Evolutionary conservation across 202 grass and related monocot species (phyloP).

Genomic region (Panicum virgatum): DNA sequence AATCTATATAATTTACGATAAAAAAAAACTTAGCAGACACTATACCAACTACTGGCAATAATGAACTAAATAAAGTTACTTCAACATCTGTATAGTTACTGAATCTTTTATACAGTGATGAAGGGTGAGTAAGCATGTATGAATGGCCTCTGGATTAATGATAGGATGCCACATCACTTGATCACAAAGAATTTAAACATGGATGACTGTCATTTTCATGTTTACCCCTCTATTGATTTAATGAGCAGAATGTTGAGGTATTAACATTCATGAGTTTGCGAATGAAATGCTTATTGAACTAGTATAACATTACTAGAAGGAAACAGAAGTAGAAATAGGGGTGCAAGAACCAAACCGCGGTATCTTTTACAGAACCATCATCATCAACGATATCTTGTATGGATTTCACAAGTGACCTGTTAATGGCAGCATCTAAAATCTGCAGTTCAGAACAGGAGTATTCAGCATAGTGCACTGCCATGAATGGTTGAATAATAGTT

Average conservation of each 20-base stretch:
- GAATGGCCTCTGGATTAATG: slow-evolving; percentile 4
- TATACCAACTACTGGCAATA: slow-evolving; percentile 9
- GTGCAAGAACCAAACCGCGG: slow-evolving; percentile 53
- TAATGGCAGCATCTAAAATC: slow-evolving; percentile 62
- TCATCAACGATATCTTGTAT: slow-evolving; percentile 68
- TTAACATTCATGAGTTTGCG: slow-evolving; percentile 4
- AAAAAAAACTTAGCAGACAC: slow-evolving; percentile 21
- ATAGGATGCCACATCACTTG: slow-evolving; percentile 24
- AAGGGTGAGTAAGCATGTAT: background rate
- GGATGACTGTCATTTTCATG: slow-evolving; percentile 17
- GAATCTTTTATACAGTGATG: slow-evolving; percentile 1
- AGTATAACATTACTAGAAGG: slow-evolving; percentile 20
- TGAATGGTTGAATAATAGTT: slow-evolving; percentile 19
- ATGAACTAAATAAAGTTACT: slow-evolving; percentile 10
- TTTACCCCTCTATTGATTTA: slow-evolving; percentile 1
- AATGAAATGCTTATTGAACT: slow-evolving; percentile 11
- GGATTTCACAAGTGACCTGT: slow-evolving; percentile 56
- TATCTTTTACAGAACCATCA: slow-evolving; percentile 81
- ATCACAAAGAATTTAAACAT: slow-evolving; percentile 27
- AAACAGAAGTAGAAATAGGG: slow-evolving; percentile 21
- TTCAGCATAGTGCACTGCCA: slow-evolving; percentile 20
- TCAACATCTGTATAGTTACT: slow-evolving; percentile 20
- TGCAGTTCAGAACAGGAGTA: slow-evolving; percentile 40
- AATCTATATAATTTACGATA: background rate
- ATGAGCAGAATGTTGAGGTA: background rate